Conservation (phyloP, 352 stramenopile genomes). For the Phytophthora agathidicida region DNA sequence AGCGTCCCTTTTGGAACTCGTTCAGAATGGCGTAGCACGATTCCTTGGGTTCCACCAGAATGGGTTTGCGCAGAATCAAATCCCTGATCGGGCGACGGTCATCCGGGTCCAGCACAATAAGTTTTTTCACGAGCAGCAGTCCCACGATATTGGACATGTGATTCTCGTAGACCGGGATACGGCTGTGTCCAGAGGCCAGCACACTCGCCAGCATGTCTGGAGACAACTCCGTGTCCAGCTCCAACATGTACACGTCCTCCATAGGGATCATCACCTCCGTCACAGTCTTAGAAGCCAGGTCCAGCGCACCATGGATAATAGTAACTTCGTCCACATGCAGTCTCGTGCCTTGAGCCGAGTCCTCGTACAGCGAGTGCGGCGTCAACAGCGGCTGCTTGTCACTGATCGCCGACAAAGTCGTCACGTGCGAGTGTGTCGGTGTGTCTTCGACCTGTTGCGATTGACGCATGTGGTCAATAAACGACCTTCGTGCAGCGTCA, state of each 20-base stretch:
- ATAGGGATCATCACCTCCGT: constrained; percentile 91
- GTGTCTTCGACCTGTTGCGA: constrained; percentile 29
- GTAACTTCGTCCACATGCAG: constrained; percentile 90
- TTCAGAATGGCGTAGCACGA: constrained; percentile 92
- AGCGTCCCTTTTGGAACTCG: constrained; percentile 91
- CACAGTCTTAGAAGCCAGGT: constrained; percentile 87
- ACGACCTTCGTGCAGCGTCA: constrained; percentile 38
- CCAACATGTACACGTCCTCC: constrained; percentile 86
- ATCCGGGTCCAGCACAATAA: constrained; percentile 91
- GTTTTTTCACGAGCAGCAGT: constrained; percentile 87
- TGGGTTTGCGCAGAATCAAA: constrained; percentile 72
- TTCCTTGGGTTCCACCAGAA: constrained; percentile 80
- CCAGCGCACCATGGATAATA: constrained; percentile 92
- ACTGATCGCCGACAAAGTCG: constrained; percentile 36
- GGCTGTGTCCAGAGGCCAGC: constrained; percentile 82
- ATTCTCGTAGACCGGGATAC: constrained; percentile 91
- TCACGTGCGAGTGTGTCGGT: constrained; percentile 19
- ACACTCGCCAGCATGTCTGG: constrained; percentile 84
- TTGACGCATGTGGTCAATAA: constrained; percentile 46
- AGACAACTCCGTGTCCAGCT: constrained; percentile 78
- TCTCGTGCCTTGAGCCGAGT: constrained; percentile 54
- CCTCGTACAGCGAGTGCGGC: constrained; percentile 43
- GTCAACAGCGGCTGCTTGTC: constrained; percentile 40
- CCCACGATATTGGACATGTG: constrained; percentile 84
- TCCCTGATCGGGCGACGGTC: constrained; percentile 71